phyloP scores from a whole-genome alignment of 208 protist species.

The Crithidia bombi region DNA sequence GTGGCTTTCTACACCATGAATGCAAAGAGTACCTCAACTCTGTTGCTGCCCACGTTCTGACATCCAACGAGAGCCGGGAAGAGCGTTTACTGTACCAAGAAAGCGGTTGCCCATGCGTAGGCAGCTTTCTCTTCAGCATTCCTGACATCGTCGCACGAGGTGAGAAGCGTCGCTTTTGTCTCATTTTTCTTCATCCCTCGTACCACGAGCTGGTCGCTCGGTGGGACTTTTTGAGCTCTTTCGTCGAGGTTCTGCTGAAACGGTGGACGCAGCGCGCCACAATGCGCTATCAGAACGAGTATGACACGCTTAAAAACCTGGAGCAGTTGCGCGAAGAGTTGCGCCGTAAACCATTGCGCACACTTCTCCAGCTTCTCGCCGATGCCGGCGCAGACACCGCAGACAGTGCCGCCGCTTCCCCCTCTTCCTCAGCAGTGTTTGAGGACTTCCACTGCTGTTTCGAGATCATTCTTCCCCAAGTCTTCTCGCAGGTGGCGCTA shows the following conservation, averaged over 20 bases:
- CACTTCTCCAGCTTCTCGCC: constrained; percentile 51
- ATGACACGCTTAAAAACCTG: constrained; percentile 56
- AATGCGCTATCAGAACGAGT: constrained; percentile 57
- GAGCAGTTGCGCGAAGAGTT: constrained; percentile 68
- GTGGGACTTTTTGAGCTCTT: constrained; percentile 48
- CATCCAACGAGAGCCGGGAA: constrained; percentile 65
- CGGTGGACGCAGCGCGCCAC: constrained; percentile 42
- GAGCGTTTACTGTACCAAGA: constrained; percentile 77
- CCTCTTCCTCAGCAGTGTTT: constrained; percentile 1
- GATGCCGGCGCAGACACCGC: background rate
- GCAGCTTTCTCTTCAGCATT: constrained; percentile 74
- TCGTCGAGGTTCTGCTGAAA: constrained; percentile 47
- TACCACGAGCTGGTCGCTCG: constrained; percentile 55
- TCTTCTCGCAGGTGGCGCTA: constrained; percentile 9
- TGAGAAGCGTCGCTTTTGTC: constrained; percentile 77
- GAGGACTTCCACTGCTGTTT: constrained; percentile 34
- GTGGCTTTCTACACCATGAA: constrained; percentile 48
- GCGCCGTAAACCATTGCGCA: constrained; percentile 55
- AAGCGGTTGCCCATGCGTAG: constrained; percentile 53
- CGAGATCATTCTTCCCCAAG: constrained; percentile 23
- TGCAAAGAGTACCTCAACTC: constrained; percentile 53
- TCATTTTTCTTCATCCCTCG: constrained; percentile 68
- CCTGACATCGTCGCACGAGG: constrained; percentile 84
- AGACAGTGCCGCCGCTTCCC: background rate
- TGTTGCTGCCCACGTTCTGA: constrained; percentile 65